Evolutionary conservation across 2,329 filamentous ascomycete genomes (phyloP), one percentile per base, ranked within the genome.

Genomic region (Botrytis porri): DNA sequence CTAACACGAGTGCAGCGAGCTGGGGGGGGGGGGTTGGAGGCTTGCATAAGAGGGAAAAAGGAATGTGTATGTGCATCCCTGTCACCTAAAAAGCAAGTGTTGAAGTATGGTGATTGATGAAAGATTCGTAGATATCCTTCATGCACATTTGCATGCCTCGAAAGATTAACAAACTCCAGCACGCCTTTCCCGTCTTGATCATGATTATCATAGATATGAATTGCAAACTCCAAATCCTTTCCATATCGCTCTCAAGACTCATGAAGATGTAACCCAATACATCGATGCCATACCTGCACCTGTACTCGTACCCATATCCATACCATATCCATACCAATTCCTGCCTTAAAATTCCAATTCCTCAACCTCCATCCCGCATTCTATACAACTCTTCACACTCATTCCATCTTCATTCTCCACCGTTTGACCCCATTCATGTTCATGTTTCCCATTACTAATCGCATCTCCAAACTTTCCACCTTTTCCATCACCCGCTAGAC

Each of bases 341-440:
- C 25, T 41, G 29, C 35, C 39, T 77, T 64, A 80, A 74, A 81
- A 80, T 70, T 80, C 77, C 69, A 92, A 82, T 83, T 93, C 90
- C 79, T 95, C 92, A 65, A 95, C 91, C 81, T 93, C 92, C 88
- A 93, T 93, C 4, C 91, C 90, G 81, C 93, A 95, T 32, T 88
- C 87, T 63, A 88, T 84, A 83, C 93, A 95, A 1, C 87, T 94
- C 87, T 97, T 98, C 71, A 93, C 89, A 59, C 88, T 93, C 85
- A 92, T 89, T 0, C 94, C 95, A 22, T 88, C 86, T 77, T 88
- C 88, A 75, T 89, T 89, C 82, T 91, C 89, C 12, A 95, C 87
- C 48, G 89, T 84, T 74, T 90, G 85, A 0, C 89, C 91, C 88
- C 96, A 99, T 81, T 97, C 92, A 84, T 99, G 96, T 70, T 94